Base-by-base conservation (phyloP, 169 alveolate genomes). In the Eimeria falciformis region DNA sequence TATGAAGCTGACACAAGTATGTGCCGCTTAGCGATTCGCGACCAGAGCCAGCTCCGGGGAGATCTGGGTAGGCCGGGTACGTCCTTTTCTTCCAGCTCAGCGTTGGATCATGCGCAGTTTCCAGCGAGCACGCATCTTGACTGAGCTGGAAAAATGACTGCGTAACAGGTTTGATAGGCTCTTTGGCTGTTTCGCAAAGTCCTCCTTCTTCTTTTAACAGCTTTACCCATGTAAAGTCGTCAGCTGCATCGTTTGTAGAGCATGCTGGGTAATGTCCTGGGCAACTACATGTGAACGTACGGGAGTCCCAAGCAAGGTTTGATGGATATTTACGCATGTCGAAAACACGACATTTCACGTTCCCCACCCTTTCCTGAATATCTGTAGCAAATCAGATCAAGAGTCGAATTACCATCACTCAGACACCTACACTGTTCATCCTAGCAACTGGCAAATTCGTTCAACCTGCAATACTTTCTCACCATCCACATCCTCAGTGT, bases 11-110 rank as follows among this genome's bases (percentile, higher is more conserved):
- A 53, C 88, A 78, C 27, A 78, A 71, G 29, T 78, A 53, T 0
- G 88, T 50, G 88, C 88, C 88, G 29, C 88, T 78, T 68, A 25
- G 23, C 62, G 88, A 46, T 53, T 78, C 65, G 7, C 37, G 71
- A 6, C 73, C 88, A 47, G 88, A 14, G 11, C 88, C 88, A 9
- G 88, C 73, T 47, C 88, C 88, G 17, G 88, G 88, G 1, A 78
- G 88, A 53, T 78, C 88, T 53, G 88, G 88, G n/a, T 78, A 78
- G 18, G 88, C 29, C 17, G 88, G 88, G 17, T 23, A 78, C 37
- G 88, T 9, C 50, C 71, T 46, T 78, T 53, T 53, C 7, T 2
- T 6, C 71, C 71, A 78, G 37, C 17, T 23, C 29, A 78, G 3
- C 6, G 43, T 27, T 12, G 29, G 21, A 53, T 40, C 27, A 1